Conservation (phyloP, 768 basidiomycete genomes). For the Rhodotorula kratochvilovae region DNA sequence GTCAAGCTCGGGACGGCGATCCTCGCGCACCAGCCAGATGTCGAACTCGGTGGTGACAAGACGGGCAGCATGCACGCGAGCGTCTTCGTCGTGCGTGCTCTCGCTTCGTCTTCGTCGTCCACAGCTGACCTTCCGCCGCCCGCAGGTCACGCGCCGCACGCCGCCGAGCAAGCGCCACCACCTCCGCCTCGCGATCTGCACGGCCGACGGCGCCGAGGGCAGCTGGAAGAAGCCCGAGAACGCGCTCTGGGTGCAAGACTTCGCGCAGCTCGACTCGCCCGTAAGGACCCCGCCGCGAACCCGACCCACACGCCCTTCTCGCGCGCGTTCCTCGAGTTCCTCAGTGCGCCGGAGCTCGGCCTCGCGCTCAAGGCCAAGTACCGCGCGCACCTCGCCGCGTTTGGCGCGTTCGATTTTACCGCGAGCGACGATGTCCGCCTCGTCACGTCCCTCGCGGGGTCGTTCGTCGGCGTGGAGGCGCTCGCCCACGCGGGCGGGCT, state of each 20-base stretch:
- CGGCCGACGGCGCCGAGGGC: background rate
- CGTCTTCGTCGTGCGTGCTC: background rate
- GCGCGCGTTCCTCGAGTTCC: background rate
- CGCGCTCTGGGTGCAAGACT: conserved; percentile 3
- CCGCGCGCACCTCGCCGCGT: background rate
- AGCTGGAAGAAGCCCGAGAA: background rate
- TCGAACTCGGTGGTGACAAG: background rate
- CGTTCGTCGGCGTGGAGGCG: background rate
- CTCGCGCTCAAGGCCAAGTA: background rate
- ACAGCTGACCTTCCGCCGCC: background rate
- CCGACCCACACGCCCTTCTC: conserved; percentile 6
- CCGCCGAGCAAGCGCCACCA: background rate
- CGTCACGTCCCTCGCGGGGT: background rate
- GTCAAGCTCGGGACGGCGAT: background rate
- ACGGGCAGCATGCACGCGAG: background rate
- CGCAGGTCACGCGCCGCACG: background rate
- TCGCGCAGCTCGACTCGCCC: background rate
- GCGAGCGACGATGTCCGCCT: background rate
- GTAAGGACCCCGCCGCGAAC: background rate
- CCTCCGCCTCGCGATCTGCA: conserved; percentile 8
- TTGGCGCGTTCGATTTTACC: background rate
- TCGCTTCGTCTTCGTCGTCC: background rate
- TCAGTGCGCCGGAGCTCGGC: background rate
- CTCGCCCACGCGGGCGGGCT: background rate
- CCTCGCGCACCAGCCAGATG: background rate